Conservation (phyloP, 257 asterid species). For the Solanum virginianum region DNA sequence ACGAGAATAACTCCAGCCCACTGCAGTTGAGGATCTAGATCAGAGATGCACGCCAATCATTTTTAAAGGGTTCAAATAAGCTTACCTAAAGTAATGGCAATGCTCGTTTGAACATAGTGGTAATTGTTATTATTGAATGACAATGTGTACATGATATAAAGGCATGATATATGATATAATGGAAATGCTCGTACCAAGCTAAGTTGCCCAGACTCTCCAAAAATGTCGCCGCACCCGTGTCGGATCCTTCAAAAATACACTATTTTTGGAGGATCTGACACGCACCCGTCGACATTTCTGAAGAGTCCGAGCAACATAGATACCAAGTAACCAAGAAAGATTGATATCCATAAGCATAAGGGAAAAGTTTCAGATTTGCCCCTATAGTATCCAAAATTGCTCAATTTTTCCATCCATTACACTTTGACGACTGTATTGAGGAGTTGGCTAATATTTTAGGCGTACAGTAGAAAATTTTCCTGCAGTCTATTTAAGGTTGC, state of each 20-base stretch:
- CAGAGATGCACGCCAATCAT: slow-evolving; percentile 5
- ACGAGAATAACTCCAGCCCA: slow-evolving; percentile 69
- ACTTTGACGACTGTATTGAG: neutral
- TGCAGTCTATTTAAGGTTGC: too few relatives aligned
- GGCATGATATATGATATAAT: neutral
- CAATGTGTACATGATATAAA: neutral
- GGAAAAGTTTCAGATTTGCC: neutral
- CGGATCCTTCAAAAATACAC: too few relatives aligned
- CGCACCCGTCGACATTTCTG: too few relatives aligned
- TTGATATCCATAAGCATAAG: neutral
- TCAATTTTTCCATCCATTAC: neutral
- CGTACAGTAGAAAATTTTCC: too few relatives aligned
- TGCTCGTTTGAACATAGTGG: neutral
- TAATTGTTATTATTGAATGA: neutral
- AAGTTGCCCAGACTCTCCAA: too few relatives aligned
- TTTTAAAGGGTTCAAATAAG: neutral
- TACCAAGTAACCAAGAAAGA: neutral
- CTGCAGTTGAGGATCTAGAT: slow-evolving; percentile 37
- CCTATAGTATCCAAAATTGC: neutral
- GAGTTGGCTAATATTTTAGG: too few relatives aligned
- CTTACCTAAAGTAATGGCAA: neutral
- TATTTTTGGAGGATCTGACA: too few relatives aligned
- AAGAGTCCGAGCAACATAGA: too few relatives aligned
- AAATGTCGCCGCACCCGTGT: too few relatives aligned
- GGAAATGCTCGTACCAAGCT: neutral